Evolutionary conservation across 129 eudicot species (phyloP), one percentile per base, ranked within the genome.

Genomic region (Artemisia annua): DNA sequence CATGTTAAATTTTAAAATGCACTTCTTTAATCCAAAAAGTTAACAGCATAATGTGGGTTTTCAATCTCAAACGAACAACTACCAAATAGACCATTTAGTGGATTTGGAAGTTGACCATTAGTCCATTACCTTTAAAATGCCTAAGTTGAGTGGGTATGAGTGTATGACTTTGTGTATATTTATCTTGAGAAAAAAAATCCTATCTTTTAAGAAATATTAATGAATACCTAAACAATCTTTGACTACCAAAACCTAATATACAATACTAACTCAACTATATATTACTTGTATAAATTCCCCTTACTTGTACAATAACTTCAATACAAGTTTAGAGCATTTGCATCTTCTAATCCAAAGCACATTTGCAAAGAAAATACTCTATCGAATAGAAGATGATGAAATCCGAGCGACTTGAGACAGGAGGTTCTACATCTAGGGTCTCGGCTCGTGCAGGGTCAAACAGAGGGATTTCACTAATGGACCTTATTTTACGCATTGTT

Each of bases 381-480:
- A n/a, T 15, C 52, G 10, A 63, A n/a, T 49, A 73, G 39, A 62
- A 48, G 35, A 80, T 44, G 74, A 85, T 79, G 83, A 79, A 72
- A 81, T 35, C 68, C 74, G 77, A 69, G 48, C 53, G 50, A 71
- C 62, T 69, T 1, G 85, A 83, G 70, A 74, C 56, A 5, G 70
- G 77, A 20, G 83, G 65, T 43, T 52, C 72, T 59, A 74, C 64
- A 14, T 79, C 85, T 5, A 76, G 62, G 74, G 74, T 32, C 69
- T 20, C 76, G 2, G 12, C 73, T 53, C 74, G 64, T 3, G 66
- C 48, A 19, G 63, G 81, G 66, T 60, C 71, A 49, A 86, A 73
- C 83, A 79, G 75, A 75, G 87, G 85, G 49, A 48, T 88, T 30
- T 58, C 87, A 1, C 63, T 86, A 48, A 8, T 80, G 17, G 90